Base-by-base conservation (phyloP, 805 yeast genomes). In the Maudiozyma saulgeensis region DNA sequence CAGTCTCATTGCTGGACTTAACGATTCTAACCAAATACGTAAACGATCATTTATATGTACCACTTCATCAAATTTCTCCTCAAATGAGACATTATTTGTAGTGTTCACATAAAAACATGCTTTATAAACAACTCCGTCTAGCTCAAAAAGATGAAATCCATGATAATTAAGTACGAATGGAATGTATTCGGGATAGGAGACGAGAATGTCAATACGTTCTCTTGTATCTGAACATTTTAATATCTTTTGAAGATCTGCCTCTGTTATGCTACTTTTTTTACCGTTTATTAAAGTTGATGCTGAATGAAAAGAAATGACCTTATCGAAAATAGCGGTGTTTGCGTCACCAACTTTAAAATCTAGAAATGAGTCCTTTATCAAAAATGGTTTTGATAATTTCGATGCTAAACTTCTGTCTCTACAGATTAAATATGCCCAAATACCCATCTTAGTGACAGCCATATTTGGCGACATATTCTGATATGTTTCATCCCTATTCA, bases 401-500 rank as follows among this genome's bases (percentile, higher is more conserved):
- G 52, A 25, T 3, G 60, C 52, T 6, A 52, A 32, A 5, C 25
- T 40, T 21, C 49, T 47, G 41, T 58, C 60, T 4, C 34, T 34
- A 15, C 50, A 44, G 13, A 53, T 18, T 41, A 78, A 69, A 8
- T 64, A 49, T 66, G 75, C 70, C 78, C 80, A 81, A 16, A 80
- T 47, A 8, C 68, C 4, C 61, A 56, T 3, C 56, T 51, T 1
- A 64, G 25, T 21, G n/a, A 41, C 12, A 1, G 23, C 25, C 11
- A 7, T 25, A 7, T 32, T 35, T 26, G 44, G 26, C 4, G 31
- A 28, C 26, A 46, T n/a, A 1, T 71, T 68, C 3, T 62, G 55
- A 47, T 71, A 69, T 0, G 73, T 54, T 44, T 79, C 83, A 4
- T 61, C 61, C 44, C 80, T 65, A 53, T 81, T 77, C 4, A 82